Evolutionary conservation across 768 basidiomycete genomes (phyloP).

Genomic region (Lanmaoa pseudosensibilis): DNA sequence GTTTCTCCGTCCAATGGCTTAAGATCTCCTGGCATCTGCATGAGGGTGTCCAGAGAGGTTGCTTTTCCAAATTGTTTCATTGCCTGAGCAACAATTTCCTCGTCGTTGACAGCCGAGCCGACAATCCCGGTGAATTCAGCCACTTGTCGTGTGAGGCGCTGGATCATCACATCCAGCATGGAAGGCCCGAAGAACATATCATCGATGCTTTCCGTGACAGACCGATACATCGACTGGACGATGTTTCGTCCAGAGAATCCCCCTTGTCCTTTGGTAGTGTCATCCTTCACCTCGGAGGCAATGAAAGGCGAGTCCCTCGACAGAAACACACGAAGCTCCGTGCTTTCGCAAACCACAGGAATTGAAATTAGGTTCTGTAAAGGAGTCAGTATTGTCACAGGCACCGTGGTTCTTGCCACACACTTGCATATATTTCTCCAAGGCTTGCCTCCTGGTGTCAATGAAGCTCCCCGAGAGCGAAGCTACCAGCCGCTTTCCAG

Average conservation of each 20-base stretch:
- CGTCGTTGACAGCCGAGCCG: constrained; percentile 75
- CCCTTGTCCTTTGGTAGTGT: constrained; percentile 41
- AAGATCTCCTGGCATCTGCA: constrained; percentile 74
- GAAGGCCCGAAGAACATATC: constrained; percentile 97
- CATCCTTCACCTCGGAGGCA: constrained; percentile 47
- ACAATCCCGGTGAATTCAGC: constrained; percentile 85
- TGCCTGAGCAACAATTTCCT: constrained; percentile 81
- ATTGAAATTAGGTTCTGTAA: constrained; percentile 69
- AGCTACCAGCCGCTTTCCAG: constrained; percentile 89
- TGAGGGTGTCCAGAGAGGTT: constrained; percentile 64
- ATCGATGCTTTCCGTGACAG: constrained; percentile 92
- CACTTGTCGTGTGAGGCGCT: constrained; percentile 85
- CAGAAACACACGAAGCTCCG: constrained; percentile 80
- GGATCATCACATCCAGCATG: constrained; percentile 93
- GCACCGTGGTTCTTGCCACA: background rate
- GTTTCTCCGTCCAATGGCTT: constrained; percentile 86
- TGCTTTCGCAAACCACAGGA: constrained; percentile 76
- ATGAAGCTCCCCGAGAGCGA: constrained; percentile 87
- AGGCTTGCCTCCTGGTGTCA: constrained; percentile 69
- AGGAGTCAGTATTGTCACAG: background rate
- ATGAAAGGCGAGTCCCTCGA: constrained; percentile 86
- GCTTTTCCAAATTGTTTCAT: constrained; percentile 67
- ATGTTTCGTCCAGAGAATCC: constrained; percentile 70
- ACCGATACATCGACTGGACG: constrained; percentile 85
- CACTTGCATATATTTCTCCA: constrained; percentile 93